Conservation (phyloP, 805 yeast genomes). For the Ogataea dorogensis region DNA sequence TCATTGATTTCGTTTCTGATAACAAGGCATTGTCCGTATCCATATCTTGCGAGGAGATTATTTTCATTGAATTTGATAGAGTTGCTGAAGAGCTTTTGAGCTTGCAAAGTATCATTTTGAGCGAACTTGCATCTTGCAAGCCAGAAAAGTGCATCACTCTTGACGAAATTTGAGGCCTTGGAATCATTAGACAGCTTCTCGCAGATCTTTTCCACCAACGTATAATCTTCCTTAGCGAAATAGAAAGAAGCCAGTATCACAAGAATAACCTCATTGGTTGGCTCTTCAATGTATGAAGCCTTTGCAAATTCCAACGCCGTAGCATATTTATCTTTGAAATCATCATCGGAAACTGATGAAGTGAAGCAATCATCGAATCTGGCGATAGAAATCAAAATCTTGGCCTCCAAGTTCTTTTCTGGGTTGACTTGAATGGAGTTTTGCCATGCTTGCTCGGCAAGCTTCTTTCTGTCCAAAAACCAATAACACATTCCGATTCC, state of each 20-base stretch:
- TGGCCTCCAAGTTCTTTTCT: conserved; percentile 52
- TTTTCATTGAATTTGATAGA: conserved; percentile 64
- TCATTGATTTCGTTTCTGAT: conserved; percentile 74
- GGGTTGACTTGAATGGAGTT: conserved; percentile 70
- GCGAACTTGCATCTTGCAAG: conserved; percentile 73
- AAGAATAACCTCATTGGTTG: conserved; percentile 59
- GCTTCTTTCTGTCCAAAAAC: conserved; percentile 72
- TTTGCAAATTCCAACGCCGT: conserved; percentile 53
- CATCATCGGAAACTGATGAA: conserved; percentile 54
- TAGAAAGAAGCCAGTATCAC: conserved; percentile 67
- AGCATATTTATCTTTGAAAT: conserved; percentile 59
- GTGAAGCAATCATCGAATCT: conserved; percentile 63
- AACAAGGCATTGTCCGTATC: conserved; percentile 82
- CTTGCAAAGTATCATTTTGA: conserved; percentile 57
- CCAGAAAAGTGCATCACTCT: conserved; percentile 78
- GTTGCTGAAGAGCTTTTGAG: conserved; percentile 71
- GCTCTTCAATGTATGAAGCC: conserved; percentile 39
- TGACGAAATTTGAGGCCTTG: conserved; percentile 39
- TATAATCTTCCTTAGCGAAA: conserved; percentile 65
- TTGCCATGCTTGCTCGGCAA: conserved; percentile 82
- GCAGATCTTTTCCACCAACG: conserved; percentile 55
- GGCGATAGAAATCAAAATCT: conserved; percentile 63
- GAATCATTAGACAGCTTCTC: conserved; percentile 44
- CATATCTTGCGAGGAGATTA: conserved; percentile 71
- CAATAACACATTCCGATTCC: conserved; percentile 95